These are phyloP conservation scores for Spirogloea muscicola DNA, from an alignment of 139 green algal genomes.

Conservation along the genomic window DNA sequence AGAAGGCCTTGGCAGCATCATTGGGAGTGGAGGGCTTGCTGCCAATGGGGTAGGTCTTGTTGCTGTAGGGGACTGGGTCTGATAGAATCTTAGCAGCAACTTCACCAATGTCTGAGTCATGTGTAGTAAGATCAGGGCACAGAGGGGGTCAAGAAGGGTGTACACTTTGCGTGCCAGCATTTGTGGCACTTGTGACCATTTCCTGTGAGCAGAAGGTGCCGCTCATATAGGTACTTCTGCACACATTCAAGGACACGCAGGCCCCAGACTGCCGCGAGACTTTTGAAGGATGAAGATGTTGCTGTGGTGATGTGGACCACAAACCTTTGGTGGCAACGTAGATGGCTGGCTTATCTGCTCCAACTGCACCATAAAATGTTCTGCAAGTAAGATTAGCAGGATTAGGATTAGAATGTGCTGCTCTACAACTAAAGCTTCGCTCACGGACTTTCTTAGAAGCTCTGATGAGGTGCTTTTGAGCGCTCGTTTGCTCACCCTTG, in stretches of 20 bases:
- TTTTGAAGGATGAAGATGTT: no score
- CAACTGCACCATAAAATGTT: background rate
- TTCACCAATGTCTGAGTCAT: conserved; percentile 1
- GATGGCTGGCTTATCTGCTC: conserved; percentile 1
- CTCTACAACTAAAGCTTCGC: no score
- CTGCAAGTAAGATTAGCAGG: no score
- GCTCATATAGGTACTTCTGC: background rate
- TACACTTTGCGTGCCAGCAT: background rate
- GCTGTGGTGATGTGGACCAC: no score
- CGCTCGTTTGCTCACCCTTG: no score
- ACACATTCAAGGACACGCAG: no score
- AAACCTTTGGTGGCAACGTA: background rate
- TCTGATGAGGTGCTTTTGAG: no score
- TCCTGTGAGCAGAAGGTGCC: background rate
- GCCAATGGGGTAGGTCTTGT: background rate
- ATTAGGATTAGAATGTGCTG: no score
- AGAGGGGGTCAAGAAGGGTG: background rate
- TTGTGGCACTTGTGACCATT: no score
- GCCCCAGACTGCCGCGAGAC: background rate
- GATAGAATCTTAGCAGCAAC: conserved; percentile 4
- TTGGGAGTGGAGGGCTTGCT: background rate
- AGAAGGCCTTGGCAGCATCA: background rate
- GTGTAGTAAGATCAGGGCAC: no score
- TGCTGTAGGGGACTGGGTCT: background rate
- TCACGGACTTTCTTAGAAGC: no score